Base-by-base conservation (phyloP, 805 yeast species). In the Kluyveromyces siamensis region DNA sequence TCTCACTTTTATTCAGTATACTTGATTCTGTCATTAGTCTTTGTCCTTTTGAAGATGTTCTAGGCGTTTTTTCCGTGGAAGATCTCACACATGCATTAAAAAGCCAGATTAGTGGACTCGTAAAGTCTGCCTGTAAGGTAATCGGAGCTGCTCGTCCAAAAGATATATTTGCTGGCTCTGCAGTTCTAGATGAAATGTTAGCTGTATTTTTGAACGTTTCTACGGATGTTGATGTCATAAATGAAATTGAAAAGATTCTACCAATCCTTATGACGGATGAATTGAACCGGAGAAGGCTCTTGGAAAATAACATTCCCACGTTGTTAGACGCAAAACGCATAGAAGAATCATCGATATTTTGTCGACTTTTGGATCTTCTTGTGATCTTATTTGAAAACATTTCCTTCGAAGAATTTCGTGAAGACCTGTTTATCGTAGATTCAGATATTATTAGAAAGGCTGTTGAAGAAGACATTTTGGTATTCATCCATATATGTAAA, bases 61-160 rank as follows among this genome's bases (percentile, higher is more conserved):
- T 61, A 19, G 48, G 48, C 21, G 47, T 55, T 1, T 63, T 54
- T 43, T 43, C 58, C 1, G 43, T 58, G 2, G 51, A 54, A 2
- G 66, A 65, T 47, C 44, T 63, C 30, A 50, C 48, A 19, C 33
- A 19, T 27, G 64, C 64, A 8, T 38, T 65, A 27, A 38, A 47
- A 3, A 61, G 67, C 9, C 37, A 48, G 9, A 50, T 57, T n/a
- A 13, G 47, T 1, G 48, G 54, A 2, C 44, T 65, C 39, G 44
- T 55, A 1, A 55, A 48, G 16, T 50, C 59, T 8, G 62, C 64
- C 6, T 60, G 65, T 44, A 56, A 55, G 37, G 58, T 63, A 9
- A 52, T 65, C n/a, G 49, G 53, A 10, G 48, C 48, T 14, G 62
- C 67, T 2, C 51, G 54, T 38, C 68, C 68, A 18, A 57, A 53